Conservation (phyloP, 306 rosid genomes). For the Casuarina cunninghamiana region DNA sequence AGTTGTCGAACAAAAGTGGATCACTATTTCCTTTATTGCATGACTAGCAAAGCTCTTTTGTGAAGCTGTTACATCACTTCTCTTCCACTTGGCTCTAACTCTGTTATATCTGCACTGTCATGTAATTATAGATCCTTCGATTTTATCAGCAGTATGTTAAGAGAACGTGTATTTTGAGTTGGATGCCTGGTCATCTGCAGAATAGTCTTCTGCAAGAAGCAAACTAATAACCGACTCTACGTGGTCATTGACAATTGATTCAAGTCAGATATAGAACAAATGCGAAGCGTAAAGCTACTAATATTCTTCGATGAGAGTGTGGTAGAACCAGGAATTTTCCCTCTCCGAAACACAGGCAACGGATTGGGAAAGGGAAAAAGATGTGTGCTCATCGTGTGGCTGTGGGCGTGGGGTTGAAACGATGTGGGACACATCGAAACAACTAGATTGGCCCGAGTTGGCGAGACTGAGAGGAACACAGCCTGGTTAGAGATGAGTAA, state of each 20-base stretch:
- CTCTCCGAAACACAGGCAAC: background rate
- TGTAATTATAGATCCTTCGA: no score
- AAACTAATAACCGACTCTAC: no score
- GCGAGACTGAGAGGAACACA: background rate
- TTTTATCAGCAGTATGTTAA: no score
- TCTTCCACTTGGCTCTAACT: background rate
- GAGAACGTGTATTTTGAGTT: no score
- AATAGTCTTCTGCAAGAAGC: no score
- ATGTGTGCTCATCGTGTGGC: background rate
- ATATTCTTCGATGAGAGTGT: no score
- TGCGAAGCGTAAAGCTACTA: no score
- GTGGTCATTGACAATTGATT: no score
- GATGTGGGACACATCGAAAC: background rate
- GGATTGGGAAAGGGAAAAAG: background rate
- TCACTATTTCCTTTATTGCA: background rate
- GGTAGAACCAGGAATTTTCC: background rate
- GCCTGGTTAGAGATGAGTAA: background rate
- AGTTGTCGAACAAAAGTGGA: background rate
- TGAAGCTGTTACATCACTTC: background rate
- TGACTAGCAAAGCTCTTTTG: background rate
- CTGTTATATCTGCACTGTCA: no score
- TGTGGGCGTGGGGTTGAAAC: background rate
- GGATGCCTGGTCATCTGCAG: no score
- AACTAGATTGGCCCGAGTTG: background rate
- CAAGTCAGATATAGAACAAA: no score